Percentiles rank a stretch among this genome's conserved stretches.
These are phyloP conservation scores for Suillus lakei DNA, from an alignment of 768 basidiomycete species.

Conservation along the genomic window DNA sequence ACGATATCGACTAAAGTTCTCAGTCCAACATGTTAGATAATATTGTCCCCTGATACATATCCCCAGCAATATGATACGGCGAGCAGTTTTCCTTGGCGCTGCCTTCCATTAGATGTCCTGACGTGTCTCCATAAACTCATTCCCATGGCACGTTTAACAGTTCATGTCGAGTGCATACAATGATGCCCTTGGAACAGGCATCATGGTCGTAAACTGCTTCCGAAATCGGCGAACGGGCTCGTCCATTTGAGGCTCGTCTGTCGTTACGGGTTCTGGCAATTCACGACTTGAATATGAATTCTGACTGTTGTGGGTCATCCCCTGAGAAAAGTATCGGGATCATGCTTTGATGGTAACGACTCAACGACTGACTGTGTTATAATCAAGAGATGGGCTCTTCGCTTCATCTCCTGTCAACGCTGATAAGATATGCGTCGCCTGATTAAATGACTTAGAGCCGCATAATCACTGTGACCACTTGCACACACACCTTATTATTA, in stretches of 20 bases:
- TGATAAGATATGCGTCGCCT: constrained; percentile 6
- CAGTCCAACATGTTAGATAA: background rate
- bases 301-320: background rate
- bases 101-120: background rate
- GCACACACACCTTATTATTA: constrained; percentile 19
- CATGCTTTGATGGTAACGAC: background rate
- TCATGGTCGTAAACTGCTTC: background rate
- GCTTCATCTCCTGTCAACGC: background rate
- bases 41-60: background rate
- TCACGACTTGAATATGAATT: constrained; percentile 5
- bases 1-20: background rate
- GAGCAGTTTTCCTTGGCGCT: background rate
- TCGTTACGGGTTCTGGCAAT: background rate
- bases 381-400: constrained; percentile 8
- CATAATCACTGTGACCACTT: background rate
- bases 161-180: background rate
- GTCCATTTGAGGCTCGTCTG: background rate
- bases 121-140: background rate
- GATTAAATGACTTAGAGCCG: background rate
- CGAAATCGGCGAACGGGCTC: background rate
- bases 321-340: background rate
- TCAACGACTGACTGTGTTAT: constrained; percentile 4
- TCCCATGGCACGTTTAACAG: background rate
- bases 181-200: background rate
- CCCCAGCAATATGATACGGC: background rate